Evolutionary conservation across 2,329 filamentous ascomycete species (phyloP), one percentile per base, ranked within the genome.

Genomic region (Calonectria honghensis): DNA sequence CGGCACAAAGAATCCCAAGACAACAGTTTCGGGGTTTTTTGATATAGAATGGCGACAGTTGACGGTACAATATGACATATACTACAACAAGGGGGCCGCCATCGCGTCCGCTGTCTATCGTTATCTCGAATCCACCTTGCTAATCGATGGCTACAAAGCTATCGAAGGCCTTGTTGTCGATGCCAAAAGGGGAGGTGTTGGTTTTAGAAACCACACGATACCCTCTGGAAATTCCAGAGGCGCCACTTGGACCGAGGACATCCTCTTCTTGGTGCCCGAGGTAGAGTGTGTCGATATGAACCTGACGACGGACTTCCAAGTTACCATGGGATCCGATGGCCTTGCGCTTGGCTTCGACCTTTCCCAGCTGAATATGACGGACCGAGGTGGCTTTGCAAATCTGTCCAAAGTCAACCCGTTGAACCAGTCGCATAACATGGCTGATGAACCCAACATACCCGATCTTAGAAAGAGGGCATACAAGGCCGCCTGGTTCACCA

Each of bases 221-320:
- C 88, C 88, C 1, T 52, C 75, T 0, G 79, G 77, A 0, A 74
- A 83, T 2, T 35, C 73, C 1, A 82, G 82, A 51, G 88, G 87
- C 0, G 85, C 82, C 9, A 81, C 78, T 2, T 89, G 88, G 88
- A 80, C 81, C 0, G 88, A 90, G 71, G 87, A 89, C 69, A 61
- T 90, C 6, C 83, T 89, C 0, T 89, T 88, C 75, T 75, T 89
- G 14, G 84, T 88, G 73, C 88, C 88, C 0, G 84, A 86, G 31
- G 85, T 86, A 0, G 77, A 80, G 6, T 89, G 88, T 72, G 85
- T 88, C 7, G 80, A 86, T 66, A 85, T 83, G 2, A 88, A 88
- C 72, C 73, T 86, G 3, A 87, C 87, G 0, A 67, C 89, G 6
- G 86, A 88, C 39, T 88, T 86, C 69, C 76, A 73, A 13, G 82